These are phyloP conservation scores for Linum tenue DNA, from an alignment of 345 rosid genomes.

Conservation along the genomic window DNA sequence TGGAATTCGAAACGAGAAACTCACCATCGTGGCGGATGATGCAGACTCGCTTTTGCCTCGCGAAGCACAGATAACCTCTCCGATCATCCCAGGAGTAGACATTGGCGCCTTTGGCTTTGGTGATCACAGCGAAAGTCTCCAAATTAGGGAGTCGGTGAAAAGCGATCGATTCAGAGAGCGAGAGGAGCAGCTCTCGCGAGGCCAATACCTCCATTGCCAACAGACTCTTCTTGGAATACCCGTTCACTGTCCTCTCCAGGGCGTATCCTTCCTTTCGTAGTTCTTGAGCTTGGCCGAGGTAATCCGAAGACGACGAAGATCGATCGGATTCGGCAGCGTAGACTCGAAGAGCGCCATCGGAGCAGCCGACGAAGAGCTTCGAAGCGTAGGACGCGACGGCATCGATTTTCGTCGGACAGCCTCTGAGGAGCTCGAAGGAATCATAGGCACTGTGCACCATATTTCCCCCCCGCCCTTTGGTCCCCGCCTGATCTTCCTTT, in stretches of 20 bases:
- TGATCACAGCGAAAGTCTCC: conserved; percentile 83
- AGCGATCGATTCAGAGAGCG: conserved; percentile 85
- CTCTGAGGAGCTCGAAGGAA: conserved; percentile 61
- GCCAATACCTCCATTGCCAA: conserved; percentile 62
- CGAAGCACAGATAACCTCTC: conserved; percentile 83
- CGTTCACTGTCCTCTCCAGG: conserved; percentile 44
- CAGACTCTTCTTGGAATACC: conserved; percentile 73
- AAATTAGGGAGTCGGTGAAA: conserved; percentile 77
- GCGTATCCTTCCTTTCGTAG: conserved; percentile 52
- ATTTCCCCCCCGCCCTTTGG: neutral
- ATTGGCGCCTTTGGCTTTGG: conserved; percentile 91
- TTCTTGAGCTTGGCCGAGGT: conserved; percentile 26
- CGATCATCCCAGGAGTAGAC: conserved; percentile 87
- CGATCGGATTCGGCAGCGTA: conserved; percentile 62
- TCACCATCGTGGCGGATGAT: conserved; percentile 92
- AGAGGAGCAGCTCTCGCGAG: conserved; percentile 69
- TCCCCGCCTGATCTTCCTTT: neutral
- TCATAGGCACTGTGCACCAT: conserved; percentile 98
- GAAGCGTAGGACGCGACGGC: conserved; percentile 71
- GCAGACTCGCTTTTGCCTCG: conserved; percentile 84
- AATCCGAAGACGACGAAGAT: conserved; percentile 30
- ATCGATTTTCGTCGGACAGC: conserved; percentile 58
- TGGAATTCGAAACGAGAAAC: neutral
- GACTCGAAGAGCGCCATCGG: conserved; percentile 85
- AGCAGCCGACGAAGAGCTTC: conserved; percentile 73